Evolutionary conservation across 805 yeast species (phyloP).

Genomic region (Zygosaccharomyces pseudorouxii): DNA sequence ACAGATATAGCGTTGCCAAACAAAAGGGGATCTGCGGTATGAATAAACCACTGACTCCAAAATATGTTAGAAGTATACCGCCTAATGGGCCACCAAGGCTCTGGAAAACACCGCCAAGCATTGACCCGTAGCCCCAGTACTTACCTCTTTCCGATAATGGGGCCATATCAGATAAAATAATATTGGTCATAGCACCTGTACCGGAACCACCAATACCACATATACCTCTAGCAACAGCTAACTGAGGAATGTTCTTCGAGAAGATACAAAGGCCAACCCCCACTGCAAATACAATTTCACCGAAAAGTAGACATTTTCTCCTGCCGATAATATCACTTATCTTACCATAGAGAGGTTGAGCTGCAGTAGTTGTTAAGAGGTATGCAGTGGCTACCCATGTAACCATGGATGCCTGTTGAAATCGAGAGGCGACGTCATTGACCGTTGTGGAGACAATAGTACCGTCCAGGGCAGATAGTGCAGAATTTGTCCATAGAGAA

Average conservation of each 20-base stretch:
- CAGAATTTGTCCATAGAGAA: constrained; percentile 43
- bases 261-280: constrained; percentile 44
- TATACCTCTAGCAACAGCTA: constrained; percentile 47
- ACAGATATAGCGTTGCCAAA: constrained; percentile 25
- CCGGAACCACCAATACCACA: constrained; percentile 62
- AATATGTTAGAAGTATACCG: constrained; percentile 36
- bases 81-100: constrained; percentile 44
- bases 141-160: constrained; percentile 50
- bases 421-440: constrained; percentile 54
- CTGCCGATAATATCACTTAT: constrained; percentile 63
- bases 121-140: constrained; percentile 47
- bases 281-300: constrained; percentile 42
- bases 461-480: constrained; percentile 54
- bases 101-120: constrained; percentile 39
- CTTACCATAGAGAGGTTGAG: constrained; percentile 71
- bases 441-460: constrained; percentile 58
- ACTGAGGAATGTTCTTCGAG: constrained; percentile 40
- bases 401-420: constrained; percentile 46
- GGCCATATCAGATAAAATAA: constrained; percentile 52
- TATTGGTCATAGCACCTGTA: constrained; percentile 45
- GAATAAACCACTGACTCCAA: constrained; percentile 47
- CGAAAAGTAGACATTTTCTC: constrained; percentile 40
- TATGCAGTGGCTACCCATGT: constrained; percentile 74
- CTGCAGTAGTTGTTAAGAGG: constrained; percentile 62
- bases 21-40: constrained; percentile 40